Evolutionary conservation across 306 rosid genomes (phyloP).

Genomic region (Heteromeles arbutifolia): DNA sequence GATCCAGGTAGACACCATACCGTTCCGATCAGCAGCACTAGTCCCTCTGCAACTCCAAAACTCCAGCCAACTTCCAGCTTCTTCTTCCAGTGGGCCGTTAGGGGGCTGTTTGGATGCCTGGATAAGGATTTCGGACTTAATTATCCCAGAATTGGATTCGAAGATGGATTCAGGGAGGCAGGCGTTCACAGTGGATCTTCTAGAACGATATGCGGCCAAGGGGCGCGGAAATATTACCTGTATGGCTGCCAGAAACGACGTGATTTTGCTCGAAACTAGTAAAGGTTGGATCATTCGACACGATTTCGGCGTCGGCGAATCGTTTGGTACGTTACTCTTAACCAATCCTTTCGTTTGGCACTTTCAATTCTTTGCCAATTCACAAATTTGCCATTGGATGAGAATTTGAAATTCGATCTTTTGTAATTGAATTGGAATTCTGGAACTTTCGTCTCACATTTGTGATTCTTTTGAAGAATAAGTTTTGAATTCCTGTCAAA

Average conservation of each 20-base stretch:
- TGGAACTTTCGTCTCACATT: no score
- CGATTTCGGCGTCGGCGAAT: constrained; percentile 88
- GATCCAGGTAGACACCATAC: neutral
- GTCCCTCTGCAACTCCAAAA: neutral
- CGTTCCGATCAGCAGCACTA: neutral
- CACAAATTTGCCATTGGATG: neutral
- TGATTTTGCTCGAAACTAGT: constrained; percentile 81
- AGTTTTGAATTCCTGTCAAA: neutral
- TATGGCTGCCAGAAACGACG: constrained; percentile 91
- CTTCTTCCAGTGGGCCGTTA: neutral
- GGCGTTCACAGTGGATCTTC: constrained; percentile 90
- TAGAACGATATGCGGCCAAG: constrained; percentile 84
- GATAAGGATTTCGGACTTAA: neutral
- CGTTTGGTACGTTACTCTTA: constrained; percentile 40
- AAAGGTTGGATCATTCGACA: constrained; percentile 95
- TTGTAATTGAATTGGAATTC: no score
- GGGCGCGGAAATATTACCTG: constrained; percentile 86
- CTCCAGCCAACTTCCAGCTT: neutral
- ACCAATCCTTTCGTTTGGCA: neutral
- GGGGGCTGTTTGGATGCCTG: neutral
- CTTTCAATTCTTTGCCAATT: neutral
- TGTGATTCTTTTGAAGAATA: neutral
- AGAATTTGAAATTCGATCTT: neutral
- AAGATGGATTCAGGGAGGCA: constrained; percentile 83
- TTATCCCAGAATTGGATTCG: neutral